Evolutionary conservation across 306 rosid genomes (phyloP).

Genomic region (Cucumis hystrix): DNA sequence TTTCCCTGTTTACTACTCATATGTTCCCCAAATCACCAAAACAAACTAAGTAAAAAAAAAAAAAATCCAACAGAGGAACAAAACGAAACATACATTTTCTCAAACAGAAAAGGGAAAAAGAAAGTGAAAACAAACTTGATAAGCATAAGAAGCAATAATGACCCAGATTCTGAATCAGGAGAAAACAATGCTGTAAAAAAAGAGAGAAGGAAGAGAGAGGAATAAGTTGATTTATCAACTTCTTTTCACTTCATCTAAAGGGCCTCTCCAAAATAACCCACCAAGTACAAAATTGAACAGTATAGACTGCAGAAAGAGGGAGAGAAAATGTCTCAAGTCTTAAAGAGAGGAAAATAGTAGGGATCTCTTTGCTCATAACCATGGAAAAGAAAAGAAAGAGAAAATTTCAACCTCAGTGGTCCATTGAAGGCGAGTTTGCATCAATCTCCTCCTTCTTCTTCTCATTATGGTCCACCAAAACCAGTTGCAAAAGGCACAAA

Average conservation of each 20-base stretch:
- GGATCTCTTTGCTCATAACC: background rate
- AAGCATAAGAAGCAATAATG: background rate
- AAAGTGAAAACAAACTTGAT: background rate
- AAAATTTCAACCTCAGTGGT: constrained; percentile 2
- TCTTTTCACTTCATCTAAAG: background rate
- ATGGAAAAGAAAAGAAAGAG: background rate
- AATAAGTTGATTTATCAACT: background rate
- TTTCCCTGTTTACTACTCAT: background rate
- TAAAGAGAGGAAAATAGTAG: background rate
- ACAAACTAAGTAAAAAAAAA: background rate
- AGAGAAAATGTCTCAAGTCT: background rate
- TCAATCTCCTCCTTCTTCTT: background rate
- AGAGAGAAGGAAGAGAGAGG: background rate
- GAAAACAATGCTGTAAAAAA: background rate
- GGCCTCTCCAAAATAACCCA: background rate
- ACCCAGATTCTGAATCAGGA: background rate
- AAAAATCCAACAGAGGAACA: background rate
- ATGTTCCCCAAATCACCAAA: background rate
- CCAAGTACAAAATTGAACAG: constrained; percentile 5
- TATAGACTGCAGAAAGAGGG: background rate
- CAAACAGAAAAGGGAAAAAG: background rate
- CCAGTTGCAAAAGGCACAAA: constrained; percentile 2
- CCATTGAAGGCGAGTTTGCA: background rate
- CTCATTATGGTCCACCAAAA: constrained; percentile 7
- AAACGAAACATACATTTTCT: background rate